These are phyloP conservation scores for Vaccinium myrtillus DNA, from an alignment of 148 eudicot species.

Conservation along the genomic window DNA sequence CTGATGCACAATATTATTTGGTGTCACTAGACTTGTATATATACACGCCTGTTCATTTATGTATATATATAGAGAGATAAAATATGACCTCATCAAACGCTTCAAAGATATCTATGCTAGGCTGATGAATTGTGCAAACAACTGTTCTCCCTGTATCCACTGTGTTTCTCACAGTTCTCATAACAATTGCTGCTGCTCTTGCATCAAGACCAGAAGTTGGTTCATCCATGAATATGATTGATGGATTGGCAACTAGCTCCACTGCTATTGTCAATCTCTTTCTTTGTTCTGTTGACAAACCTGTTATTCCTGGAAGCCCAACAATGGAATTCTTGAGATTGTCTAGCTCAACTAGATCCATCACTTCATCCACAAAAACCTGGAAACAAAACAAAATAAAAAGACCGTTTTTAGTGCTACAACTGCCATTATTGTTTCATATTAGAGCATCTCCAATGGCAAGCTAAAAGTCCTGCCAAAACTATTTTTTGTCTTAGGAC, in stretches of 20 bases:
- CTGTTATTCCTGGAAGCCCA: conserved; percentile 46
- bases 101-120: conserved; percentile 57
- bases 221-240: conserved; percentile 61
- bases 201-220: conserved; percentile 61
- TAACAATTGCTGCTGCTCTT: conserved; percentile 58
- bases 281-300: conserved; percentile 54
- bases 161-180: conserved; percentile 55
- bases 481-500: background rate
- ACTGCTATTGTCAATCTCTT: conserved; percentile 57
- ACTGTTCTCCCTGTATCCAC: too few relatives aligned
- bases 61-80: background rate
- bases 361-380: conserved; percentile 51
- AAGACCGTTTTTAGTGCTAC: background rate
- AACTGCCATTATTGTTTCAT: background rate
- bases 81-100: conserved; percentile 49
- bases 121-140: conserved; percentile 59
- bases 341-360: conserved; percentile 45
- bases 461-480: background rate
- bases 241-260: conserved; percentile 57
- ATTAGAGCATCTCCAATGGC: conserved; percentile 1
- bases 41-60: background rate
- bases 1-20: conserved; percentile 5
- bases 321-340: conserved; percentile 47
- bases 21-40: background rate
- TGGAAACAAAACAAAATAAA: conserved; percentile 15